phyloP scores from a whole-genome alignment of 192 early-diverging fungal genomes.

The Backusella morwellensis region DNA sequence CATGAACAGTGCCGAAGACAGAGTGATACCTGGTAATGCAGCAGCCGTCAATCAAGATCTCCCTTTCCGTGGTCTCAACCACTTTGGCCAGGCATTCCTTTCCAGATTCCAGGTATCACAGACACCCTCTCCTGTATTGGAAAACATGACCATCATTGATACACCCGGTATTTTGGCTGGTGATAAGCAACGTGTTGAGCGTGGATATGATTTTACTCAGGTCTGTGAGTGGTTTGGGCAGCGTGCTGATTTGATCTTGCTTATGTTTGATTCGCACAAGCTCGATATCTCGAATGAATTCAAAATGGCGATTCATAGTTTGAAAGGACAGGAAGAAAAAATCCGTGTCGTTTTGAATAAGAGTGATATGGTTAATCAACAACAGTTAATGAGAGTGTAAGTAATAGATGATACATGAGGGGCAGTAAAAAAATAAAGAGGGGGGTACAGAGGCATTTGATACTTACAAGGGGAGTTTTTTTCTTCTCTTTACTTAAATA shows the following conservation, averaged over 20 bases:
- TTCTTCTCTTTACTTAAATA: too few species aligned
- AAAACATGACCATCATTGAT: slow-evolving; percentile 85
- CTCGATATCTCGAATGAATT: slow-evolving; percentile 91
- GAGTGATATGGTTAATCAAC: slow-evolving; percentile 81
- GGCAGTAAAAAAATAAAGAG: background rate
- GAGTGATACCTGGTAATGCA: slow-evolving; percentile 85
- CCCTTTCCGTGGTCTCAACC: slow-evolving; percentile 78
- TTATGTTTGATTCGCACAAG: slow-evolving; percentile 89
- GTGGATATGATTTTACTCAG: slow-evolving; percentile 78
- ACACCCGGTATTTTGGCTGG: slow-evolving; percentile 90
- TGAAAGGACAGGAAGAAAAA: slow-evolving; percentile 87
- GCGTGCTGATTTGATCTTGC: slow-evolving; percentile 76
- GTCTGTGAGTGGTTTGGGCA: slow-evolving; percentile 88
- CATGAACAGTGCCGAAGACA: slow-evolving; percentile 69
- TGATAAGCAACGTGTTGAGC: slow-evolving; percentile 78
- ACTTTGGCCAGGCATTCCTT: slow-evolving; percentile 79
- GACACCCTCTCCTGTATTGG: slow-evolving; percentile 68
- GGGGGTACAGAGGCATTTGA: background rate
- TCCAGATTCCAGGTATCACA: slow-evolving; percentile 72
- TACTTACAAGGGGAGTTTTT: background rate
- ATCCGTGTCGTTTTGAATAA: slow-evolving; percentile 87
- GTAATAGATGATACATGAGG: background rate
- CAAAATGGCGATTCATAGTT: slow-evolving; percentile 70
- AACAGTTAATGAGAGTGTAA: slow-evolving; percentile 86
- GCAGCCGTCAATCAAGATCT: slow-evolving; percentile 80